Evolutionary conservation across 768 basidiomycete genomes (phyloP), one percentile per base, ranked within the genome.

Genomic region (Tulasnella sp.): DNA sequence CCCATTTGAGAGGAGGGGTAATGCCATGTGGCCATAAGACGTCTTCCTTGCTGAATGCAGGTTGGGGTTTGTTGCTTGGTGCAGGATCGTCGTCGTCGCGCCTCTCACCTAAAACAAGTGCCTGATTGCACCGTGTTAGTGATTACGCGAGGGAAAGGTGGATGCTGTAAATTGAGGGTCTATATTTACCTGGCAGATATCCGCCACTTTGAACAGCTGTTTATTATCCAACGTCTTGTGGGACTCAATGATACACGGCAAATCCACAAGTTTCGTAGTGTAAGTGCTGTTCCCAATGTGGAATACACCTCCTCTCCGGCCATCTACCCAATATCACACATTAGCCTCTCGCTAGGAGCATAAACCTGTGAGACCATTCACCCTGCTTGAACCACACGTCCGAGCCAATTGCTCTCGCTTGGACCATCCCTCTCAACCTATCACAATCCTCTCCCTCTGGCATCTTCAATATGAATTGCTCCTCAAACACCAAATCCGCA

Each of bases 331-430:
- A 15, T n/a, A n/a, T n/a, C n/a, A n/a, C n/a, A n/a, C n/a, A n/a
- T n/a, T n/a, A n/a, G n/a, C n/a, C n/a, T n/a, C n/a, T n/a, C n/a
- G n/a, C n/a, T n/a, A n/a, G n/a, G n/a, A n/a, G n/a, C n/a, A n/a
- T n/a, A n/a, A n/a, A n/a, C n/a, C n/a, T n/a, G n/a, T n/a, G n/a
- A n/a, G n/a, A n/a, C n/a, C n/a, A n/a, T n/a, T 48, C 67, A 91
- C 93, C 93, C 74, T 96, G 98, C 73, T 95, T 96, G 79, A 99
- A 94, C 88, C 92, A 97, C 11, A 88, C 83, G 65, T 94, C 94
- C 66, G 84, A 83, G 11, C 80, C 68, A 4, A 91, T 75, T 68
- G 94, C 90, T 63, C 91, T 78, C 51, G 83, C 73, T 53, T 82
- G 78, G 32, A 93, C 83, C 79, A 88, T 85, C 75, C 90, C 89